Base-by-base conservation (phyloP, 176 grass and related monocot species). In the Hyparrhenia diplandra region DNA sequence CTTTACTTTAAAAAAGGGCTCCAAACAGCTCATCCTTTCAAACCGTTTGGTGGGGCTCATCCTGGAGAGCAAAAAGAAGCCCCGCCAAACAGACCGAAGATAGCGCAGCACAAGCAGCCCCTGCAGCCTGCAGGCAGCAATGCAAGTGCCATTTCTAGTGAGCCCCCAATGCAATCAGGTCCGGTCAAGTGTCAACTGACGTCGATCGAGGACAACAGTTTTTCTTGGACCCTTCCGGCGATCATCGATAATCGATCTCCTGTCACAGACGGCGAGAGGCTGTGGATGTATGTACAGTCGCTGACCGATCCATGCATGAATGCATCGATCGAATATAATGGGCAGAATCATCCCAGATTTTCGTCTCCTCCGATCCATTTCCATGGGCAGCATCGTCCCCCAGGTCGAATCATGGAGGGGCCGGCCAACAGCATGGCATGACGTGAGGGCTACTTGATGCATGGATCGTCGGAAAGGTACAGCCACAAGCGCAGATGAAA, bases 271-370 rank as follows among this genome's bases (percentile, higher is more conserved):
- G 30, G 21, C 32, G n/a, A n/a, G n/a, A n/a, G n/a, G n/a, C 27
- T 78, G 49, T 35, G 46, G n/a, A 47, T 83, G n/a, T 0, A 55
- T 21, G 49, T 1, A 52, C 18, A 52, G 51, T 57, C 17, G 73
- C 16, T 18, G 13, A 8, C n/a, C 41, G 85, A 57, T 29, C 59
- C 12, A 62, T 62, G 5, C 67, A 41, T 17, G 13, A 1, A 46
- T 47, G 14, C 6, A 49, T 25, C n/a, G n/a, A n/a, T 54, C 25
- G 51, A 88, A 84, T 68, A 83, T 73, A 1, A 80, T 84, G 75
- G 62, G 64, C 69, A 75, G 11, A 74, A 84, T 74, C 76, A 31
- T 75, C 72, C 57, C 21, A 17, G 45, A 10, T 27, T 36, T 67
- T 47, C 69, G 1, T 29, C 14, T 49, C 14, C 69, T 25, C 75